Base-by-base conservation (phyloP, 73 alveolate genomes). In the Stentor coeruleus region DNA sequence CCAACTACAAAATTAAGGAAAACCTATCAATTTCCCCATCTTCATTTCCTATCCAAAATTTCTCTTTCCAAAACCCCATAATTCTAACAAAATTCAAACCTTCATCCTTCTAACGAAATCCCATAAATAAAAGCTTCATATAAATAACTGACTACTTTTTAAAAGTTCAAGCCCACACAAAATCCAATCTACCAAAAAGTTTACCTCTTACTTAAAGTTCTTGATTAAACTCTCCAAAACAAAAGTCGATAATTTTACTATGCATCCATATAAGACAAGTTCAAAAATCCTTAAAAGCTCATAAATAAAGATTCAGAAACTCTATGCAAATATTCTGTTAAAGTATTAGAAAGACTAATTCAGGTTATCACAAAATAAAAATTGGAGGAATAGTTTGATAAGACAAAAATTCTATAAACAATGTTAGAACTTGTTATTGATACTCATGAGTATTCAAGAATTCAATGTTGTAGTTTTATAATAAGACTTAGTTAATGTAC, bases 151-250 rank as follows among this genome's bases (percentile, higher is more conserved):
- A 66, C n/a, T 20, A 26, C 37, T 66, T 66, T 66, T 31, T 66
- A 11, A 66, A 66, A 31, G 79, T 66, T 26, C n/a, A 33, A 31
- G 79, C 79, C 33, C 79, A 66, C 79, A 66, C 79, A 20, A 40
- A 66, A 33, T 20, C n/a, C 37, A 66, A 66, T 66, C 79, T 66
- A 26, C 79, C n/a, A 20, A 20, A 66, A 66, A 33, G 39, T 26
- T 20, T 28, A 66, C 79, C 37, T 66, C 20, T 33, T 66, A 66
- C 33, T 66, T 28, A 66, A 66, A 66, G 79, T 40, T 11, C 11
- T 66, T 20, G 79, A 66, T 26, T 31, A 20, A 33, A 31, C 37
- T 0, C 79, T 66, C 39, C 79, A 37, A 20, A 26, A 20, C 14
- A 66, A 66, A 66, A 26, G 49, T 33, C 42, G n/a, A 0, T 28